Evolutionary conservation across 768 basidiomycete genomes (phyloP), one percentile per base, ranked within the genome.

Genomic region (Leccinum incarnatum): DNA sequence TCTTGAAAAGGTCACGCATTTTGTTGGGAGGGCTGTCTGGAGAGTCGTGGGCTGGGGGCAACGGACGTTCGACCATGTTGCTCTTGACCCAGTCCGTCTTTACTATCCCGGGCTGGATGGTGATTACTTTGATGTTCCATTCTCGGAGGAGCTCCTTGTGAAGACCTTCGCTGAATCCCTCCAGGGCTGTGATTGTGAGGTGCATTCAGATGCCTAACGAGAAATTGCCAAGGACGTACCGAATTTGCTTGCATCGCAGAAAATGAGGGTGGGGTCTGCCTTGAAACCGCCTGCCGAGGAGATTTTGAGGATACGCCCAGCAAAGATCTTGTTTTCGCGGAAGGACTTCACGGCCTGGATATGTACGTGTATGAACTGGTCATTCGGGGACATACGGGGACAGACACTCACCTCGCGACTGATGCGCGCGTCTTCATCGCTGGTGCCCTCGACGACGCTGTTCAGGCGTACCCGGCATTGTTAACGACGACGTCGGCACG

Each of bases 401-500:
- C 2, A 7, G 14, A 11, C 4, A 42, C 59, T 17, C 6, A 66
- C 74, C 61, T 68, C 67, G 29, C 61, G 57, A 51, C 68, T 67
- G 49, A 68, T 63, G 17, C 58, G 61, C 0, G 67, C 72, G 8
- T 65, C 66, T 37, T 63, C 66, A 10, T 74, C 69, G 9, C 54
- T 62, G 11, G 63, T 62, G 10, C 52, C 54, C 48, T 75, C 74
- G 11, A 72, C 64, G 40, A 75, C 69, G 9, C 63, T 58, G 14
- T 56, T 54, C 29, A 65, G 17, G 2, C 51, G 32, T 63, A 66
- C 5, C 62, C 73, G 0, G 74, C 75, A 15, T 76, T 76, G 61
- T 73, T 76, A 52, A 69, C 66, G 17, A 76, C 69, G 27, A 73
- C 65, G 47, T 76, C 74, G 11, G 75, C 29, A 5, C 70, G 66